Conservation (phyloP, 2,329 filamentous ascomycete genomes). For the Coleophoma cylindrospora region DNA sequence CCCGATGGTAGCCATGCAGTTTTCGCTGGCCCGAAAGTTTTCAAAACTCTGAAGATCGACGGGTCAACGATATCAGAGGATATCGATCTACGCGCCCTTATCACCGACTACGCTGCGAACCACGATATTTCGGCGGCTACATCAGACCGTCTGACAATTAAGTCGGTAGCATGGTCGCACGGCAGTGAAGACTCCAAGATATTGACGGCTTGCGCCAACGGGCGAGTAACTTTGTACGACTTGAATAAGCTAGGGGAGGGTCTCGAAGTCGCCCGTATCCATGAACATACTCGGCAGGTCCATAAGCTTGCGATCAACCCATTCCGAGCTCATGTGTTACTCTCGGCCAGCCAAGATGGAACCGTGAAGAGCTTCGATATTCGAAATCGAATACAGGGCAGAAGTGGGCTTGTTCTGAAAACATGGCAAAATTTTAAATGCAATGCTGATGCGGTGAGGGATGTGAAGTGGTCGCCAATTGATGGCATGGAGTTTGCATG, state of each 20-base stretch:
- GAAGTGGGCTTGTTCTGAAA: conserved; percentile 42
- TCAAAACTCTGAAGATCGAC: conserved; percentile 51
- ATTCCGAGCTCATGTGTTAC: conserved; percentile 48
- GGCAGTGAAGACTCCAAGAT: conserved; percentile 42
- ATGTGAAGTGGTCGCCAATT: conserved; percentile 61
- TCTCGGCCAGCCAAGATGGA: conserved; percentile 61
- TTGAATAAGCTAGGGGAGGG: conserved; percentile 40
- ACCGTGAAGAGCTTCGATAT: conserved; percentile 58
- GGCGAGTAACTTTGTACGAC: conserved; percentile 62
- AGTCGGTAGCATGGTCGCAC: conserved; percentile 55
- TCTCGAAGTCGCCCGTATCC: conserved; percentile 47
- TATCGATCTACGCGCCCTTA: conserved; percentile 51
- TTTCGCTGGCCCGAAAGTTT: conserved; percentile 53
- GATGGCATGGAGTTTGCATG: conserved; percentile 59
- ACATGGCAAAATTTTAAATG: conserved; percentile 25
- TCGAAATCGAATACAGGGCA: conserved; percentile 38
- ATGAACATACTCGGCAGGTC: conserved; percentile 59
- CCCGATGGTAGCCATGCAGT: conserved; percentile 51
- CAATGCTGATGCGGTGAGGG: conserved; percentile 52
- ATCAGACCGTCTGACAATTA: conserved; percentile 57
- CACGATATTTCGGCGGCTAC: conserved; percentile 32
- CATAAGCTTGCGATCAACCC: conserved; percentile 61
- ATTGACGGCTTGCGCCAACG: conserved; percentile 59
- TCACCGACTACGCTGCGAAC: conserved; percentile 41
- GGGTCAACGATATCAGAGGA: conserved; percentile 47